phyloP scores from a whole-genome alignment of 345 rosid species.

The Gossypium longicalyx region DNA sequence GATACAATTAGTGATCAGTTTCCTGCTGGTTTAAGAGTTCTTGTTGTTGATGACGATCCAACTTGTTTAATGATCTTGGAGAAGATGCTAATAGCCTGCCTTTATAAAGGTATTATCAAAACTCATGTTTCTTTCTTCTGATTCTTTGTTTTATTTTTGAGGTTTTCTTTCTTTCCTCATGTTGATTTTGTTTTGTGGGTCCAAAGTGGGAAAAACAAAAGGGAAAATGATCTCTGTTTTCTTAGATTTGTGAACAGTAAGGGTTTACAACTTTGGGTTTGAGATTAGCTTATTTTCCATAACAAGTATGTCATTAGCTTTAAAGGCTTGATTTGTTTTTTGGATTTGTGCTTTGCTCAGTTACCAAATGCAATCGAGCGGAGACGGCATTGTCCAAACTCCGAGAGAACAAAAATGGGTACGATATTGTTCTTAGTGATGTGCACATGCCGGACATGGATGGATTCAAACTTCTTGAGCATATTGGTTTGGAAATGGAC shows the following conservation, averaged over 20 bases:
- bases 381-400: constrained; percentile 61
- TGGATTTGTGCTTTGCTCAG: constrained; percentile 34
- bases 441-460: constrained; percentile 92
- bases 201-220: neutral
- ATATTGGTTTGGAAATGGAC: constrained; percentile 70
- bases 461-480: constrained; percentile 75
- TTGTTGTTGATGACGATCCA: constrained; percentile 93
- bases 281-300: neutral
- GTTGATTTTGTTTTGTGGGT: constrained; percentile 13
- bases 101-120: constrained; percentile 55
- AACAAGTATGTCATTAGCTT: neutral
- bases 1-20: constrained; percentile 60
- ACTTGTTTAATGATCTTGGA: constrained; percentile 88
- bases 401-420: constrained; percentile 42
- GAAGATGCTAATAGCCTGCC: constrained; percentile 79
- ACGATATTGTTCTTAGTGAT: constrained; percentile 77
- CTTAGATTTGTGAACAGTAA: constrained; percentile 19
- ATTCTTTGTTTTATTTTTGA: constrained; percentile 13
- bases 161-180: neutral
- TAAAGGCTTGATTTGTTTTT: neutral
- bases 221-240: neutral
- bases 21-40: constrained; percentile 77
- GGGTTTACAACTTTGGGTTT: neutral
- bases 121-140: neutral
- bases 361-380: constrained; percentile 84